phyloP scores from a whole-genome alignment of 176 grass and related monocot genomes.

The Oryza glaberrima region DNA sequence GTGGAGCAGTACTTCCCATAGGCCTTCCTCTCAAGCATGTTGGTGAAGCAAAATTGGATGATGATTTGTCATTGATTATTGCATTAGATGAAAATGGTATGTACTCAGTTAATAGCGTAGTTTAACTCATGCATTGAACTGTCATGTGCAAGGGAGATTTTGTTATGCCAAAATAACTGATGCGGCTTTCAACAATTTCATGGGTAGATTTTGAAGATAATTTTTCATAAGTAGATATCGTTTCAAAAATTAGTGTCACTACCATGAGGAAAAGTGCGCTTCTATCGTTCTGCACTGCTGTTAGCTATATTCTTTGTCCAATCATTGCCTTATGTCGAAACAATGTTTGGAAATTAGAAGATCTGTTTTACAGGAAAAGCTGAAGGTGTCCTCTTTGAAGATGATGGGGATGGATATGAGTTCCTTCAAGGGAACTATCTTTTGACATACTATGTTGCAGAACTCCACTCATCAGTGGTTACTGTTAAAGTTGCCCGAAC shows the following conservation, averaged over 20 bases:
- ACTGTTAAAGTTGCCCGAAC: conserved; percentile 67
- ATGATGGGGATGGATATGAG: conserved; percentile 83
- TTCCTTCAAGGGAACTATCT: conserved; percentile 77
- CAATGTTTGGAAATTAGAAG: not conserved
- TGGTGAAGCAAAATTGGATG: conserved; percentile 77
- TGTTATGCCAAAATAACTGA: not conserved
- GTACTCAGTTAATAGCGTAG: conserved; percentile 1
- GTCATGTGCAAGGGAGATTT: not conserved
- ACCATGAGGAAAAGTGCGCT: not conserved
- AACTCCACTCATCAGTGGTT: conserved; percentile 64
- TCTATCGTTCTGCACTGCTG: not conserved
- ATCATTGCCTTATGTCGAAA: not conserved
- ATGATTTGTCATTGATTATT: conserved; percentile 81
- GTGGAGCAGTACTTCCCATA: conserved; percentile 90
- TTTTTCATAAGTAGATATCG: not conserved
- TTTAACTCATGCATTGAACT: conserved; percentile 1
- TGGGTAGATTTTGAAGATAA: not conserved
- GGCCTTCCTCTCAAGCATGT: conserved; percentile 79
- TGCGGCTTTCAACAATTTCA: not conserved
- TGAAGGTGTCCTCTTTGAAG: conserved; percentile 85
- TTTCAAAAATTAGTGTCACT: not conserved
- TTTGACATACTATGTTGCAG: conserved; percentile 80
- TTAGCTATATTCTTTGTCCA: not conserved
- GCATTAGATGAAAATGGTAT: conserved; percentile 92
- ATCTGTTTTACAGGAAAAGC: conserved; percentile 70